Evolutionary conservation across 495 filamentous ascomycete species (phyloP).

Genomic region (Cenococcum geophilum): DNA sequence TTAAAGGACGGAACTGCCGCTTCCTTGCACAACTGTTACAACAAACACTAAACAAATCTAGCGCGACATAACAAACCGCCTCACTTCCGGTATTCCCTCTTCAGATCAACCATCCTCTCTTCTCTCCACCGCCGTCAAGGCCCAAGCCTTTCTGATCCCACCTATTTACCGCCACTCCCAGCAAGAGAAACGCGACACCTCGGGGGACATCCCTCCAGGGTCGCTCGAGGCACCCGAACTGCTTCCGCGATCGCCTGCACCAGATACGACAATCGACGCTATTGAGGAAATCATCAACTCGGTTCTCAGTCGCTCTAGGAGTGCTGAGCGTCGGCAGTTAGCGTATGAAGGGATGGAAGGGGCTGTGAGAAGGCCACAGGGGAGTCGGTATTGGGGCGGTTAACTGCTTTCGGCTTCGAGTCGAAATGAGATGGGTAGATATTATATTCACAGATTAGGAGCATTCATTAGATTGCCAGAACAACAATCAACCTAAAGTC

Average conservation of each 20-base stretch:
- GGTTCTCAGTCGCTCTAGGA: conserved; percentile 6
- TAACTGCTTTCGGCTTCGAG: not conserved
- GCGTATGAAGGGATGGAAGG: conserved; percentile 26
- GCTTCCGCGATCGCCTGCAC: conserved; percentile 16
- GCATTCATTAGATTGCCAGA: too few species aligned
- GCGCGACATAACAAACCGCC: conserved; percentile 17
- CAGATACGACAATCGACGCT: conserved; percentile 5
- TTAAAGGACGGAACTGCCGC: too few species aligned
- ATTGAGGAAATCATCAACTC: conserved; percentile 7
- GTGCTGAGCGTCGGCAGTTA: conserved; percentile 11
- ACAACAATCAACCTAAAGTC: too few species aligned
- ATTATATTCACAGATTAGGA: too few species aligned
- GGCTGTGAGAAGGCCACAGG: conserved; percentile 19
- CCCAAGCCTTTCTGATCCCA: conserved; percentile 10
- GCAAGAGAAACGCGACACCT: conserved; percentile 3
- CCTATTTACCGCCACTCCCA: not conserved
- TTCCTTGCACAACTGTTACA: too few species aligned
- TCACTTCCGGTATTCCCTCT: not conserved
- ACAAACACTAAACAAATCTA: conserved; percentile 4
- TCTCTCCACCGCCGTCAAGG: not conserved
- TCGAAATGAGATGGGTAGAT: not conserved
- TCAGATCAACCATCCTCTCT: not conserved
- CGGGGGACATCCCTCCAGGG: conserved; percentile 24
- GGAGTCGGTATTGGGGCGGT: conserved; percentile 20
- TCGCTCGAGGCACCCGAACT: conserved; percentile 23